Evolutionary conservation across 208 protist species (phyloP).

Genomic region (Trypanosoma melophagium): DNA sequence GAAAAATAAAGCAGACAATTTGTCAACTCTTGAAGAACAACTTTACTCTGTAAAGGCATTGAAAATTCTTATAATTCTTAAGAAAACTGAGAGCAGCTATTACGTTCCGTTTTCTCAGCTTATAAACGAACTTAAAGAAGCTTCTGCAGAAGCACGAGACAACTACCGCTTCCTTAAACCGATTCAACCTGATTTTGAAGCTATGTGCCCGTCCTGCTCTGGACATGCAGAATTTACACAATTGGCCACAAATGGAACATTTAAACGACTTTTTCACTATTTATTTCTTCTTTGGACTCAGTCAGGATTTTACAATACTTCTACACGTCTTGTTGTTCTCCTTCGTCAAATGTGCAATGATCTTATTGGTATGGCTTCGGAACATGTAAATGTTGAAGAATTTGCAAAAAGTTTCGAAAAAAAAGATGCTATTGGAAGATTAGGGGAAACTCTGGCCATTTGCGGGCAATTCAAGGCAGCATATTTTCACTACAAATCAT

Average conservation of each 20-base stretch:
- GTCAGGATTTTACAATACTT: constrained; percentile 93
- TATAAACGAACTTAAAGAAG: constrained; percentile 87
- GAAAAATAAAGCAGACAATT: constrained; percentile 93
- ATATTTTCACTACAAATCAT: constrained; percentile 95
- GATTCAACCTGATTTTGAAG: constrained; percentile 80
- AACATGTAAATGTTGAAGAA: constrained; percentile 89
- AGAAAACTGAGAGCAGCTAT: constrained; percentile 89
- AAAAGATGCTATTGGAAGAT: constrained; percentile 90
- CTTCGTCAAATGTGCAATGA: constrained; percentile 96
- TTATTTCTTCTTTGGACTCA: constrained; percentile 94
- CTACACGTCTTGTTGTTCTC: constrained; percentile 90
- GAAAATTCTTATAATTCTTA: constrained; percentile 92
- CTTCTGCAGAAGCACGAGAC: constrained; percentile 82
- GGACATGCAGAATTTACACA: constrained; percentile 75
- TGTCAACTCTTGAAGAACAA: constrained; percentile 92
- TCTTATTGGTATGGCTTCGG: constrained; percentile 90
- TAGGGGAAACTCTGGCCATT: constrained; percentile 82
- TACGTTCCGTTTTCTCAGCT: constrained; percentile 86
- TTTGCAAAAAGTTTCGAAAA: constrained; percentile 92
- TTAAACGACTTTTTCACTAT: constrained; percentile 92
- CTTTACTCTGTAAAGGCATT: constrained; percentile 89
- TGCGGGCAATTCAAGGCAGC: constrained; percentile 92
- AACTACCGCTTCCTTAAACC: constrained; percentile 93
- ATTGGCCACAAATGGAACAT: constrained; percentile 73
- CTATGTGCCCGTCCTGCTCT: constrained; percentile 57